These are phyloP conservation scores for Thielaviopsis punctulata DNA, from an alignment of 2,329 filamentous ascomycete species.

Conservation along the genomic window DNA sequence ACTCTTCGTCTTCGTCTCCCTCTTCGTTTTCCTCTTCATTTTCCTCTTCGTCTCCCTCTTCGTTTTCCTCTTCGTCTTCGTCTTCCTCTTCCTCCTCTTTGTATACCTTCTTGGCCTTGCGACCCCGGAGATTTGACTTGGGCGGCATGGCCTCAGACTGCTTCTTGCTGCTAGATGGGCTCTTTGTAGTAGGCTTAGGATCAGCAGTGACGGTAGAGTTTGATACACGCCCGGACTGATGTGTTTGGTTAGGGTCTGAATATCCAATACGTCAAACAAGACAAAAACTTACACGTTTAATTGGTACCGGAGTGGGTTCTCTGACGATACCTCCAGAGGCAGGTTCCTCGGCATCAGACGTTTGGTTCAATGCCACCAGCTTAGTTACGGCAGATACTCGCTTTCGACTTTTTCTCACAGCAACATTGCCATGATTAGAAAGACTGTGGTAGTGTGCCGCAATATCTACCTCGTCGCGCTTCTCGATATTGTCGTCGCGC, in stretches of 20 bases:
- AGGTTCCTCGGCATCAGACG: neutral
- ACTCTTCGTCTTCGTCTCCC: constrained; percentile 19
- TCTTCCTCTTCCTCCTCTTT: no score
- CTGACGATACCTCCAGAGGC: no score
- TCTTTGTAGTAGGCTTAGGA: neutral
- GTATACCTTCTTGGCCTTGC: no score
- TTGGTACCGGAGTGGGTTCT: neutral
- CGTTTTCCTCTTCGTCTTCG: neutral
- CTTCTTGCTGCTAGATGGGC: neutral
- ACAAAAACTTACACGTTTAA: neutral
- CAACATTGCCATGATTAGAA: neutral
- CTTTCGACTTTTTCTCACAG: neutral
- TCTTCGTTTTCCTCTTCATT: neutral
- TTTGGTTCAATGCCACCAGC: neutral
- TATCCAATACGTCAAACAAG: neutral
- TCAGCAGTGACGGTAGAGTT: neutral
- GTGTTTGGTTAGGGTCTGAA: neutral
- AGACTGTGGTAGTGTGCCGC: neutral
- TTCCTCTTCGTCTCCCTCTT: neutral
- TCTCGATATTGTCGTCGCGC: no score
- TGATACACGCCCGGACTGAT: neutral
- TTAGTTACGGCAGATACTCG: neutral
- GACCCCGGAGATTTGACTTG: neutral
- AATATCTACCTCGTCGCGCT: neutral
- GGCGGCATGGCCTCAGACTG: neutral